These are phyloP conservation scores for Mollisia scopiformis DNA, from an alignment of 2,329 filamentous ascomycete species.

Conservation along the genomic window DNA sequence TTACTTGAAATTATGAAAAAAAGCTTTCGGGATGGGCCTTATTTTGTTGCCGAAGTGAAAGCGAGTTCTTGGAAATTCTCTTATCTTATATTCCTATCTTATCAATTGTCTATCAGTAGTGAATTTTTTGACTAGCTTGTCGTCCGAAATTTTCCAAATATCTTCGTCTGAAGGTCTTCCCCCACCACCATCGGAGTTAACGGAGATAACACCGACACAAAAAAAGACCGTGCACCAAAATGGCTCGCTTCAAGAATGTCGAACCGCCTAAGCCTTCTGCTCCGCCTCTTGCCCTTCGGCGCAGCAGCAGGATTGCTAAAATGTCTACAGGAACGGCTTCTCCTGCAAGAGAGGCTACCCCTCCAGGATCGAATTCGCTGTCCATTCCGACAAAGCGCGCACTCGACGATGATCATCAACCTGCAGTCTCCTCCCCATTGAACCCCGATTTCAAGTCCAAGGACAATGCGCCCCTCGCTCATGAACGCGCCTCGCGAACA, in stretches of 20 bases:
- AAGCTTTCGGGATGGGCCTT: too few species aligned
- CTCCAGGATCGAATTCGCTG: conserved; percentile 36
- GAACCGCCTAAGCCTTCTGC: too few species aligned
- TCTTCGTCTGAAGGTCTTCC: too few species aligned
- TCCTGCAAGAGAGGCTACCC: conserved; percentile 42
- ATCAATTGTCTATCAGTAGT: too few species aligned
- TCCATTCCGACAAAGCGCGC: conserved; percentile 66
- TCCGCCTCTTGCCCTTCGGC: not conserved
- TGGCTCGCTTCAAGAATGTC: not conserved
- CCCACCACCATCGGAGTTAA: too few species aligned
- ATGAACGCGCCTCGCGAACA: conserved; percentile 44
- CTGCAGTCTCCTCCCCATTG: conserved; percentile 73
- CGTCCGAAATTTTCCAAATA: not conserved
- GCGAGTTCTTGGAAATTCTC: too few species aligned
- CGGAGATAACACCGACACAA: not conserved
- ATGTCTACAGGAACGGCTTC: conserved; percentile 18
- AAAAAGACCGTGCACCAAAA: not conserved
- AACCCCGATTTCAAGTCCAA: conserved; percentile 65
- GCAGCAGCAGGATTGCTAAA: not conserved
- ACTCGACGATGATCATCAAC: conserved; percentile 71
- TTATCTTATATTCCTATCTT: too few species aligned
- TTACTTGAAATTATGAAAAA: too few species aligned
- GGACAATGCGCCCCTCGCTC: conserved; percentile 32
- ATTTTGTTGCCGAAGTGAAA: too few species aligned
- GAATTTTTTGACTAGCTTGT: too few species aligned